Evolutionary conservation across 139 green algal species (phyloP).

Genomic region (Micractinium conductrix): DNA sequence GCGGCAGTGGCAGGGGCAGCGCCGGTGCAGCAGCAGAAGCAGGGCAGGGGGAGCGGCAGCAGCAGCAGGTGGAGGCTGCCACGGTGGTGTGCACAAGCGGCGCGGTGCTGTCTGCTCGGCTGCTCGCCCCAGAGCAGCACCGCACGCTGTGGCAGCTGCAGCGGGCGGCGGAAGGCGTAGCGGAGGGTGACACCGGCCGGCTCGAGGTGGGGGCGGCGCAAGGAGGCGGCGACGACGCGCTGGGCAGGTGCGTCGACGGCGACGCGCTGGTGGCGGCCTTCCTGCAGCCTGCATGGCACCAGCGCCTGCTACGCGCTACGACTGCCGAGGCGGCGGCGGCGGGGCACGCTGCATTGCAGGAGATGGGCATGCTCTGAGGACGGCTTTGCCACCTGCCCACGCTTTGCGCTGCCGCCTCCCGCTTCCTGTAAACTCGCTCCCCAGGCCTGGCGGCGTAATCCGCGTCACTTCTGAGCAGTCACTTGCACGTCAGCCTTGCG

Average conservation of each 20-base stretch:
- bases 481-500: no score
- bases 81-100: slow-evolving; percentile 18
- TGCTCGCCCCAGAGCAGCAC: not conserved
- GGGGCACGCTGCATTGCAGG: not conserved
- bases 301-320: not conserved
- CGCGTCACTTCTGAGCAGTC: no score
- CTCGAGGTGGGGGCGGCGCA: no score
- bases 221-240: not conserved
- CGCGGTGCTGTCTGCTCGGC: not conserved
- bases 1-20: not conserved
- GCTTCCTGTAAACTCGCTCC: not conserved
- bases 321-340: not conserved
- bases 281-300: not conserved
- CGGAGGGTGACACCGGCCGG: not conserved
- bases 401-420: not conserved
- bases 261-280: slow-evolving; percentile 1
- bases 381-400: no score
- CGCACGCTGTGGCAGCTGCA: slow-evolving; percentile 1
- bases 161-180: not conserved
- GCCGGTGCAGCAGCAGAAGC: not conserved
- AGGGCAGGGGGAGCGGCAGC: not conserved
- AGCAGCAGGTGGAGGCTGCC: not conserved
- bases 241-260: not conserved
- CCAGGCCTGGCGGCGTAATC: no score
- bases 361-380: not conserved